Conservation (phyloP, 352 stramenopile genomes). For the Elongisporangium senticosum region DNA sequence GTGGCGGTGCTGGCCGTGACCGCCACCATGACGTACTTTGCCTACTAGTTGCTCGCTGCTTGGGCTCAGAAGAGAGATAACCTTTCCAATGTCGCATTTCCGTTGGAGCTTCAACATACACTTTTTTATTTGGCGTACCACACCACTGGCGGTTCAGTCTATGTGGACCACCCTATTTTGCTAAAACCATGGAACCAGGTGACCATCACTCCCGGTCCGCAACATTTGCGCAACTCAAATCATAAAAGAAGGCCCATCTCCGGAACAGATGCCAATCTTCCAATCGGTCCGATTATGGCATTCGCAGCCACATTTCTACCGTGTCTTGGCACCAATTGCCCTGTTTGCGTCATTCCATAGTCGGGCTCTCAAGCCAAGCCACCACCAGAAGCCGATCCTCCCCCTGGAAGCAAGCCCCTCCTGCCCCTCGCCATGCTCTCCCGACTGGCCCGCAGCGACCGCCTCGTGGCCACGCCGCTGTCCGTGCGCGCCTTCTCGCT, state of each 20-base stretch:
- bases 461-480: slow-evolving; percentile 9
- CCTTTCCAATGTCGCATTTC: neutral
- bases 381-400: slow-evolving; percentile 1
- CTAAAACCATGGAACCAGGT: neutral
- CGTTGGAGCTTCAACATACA: slow-evolving; percentile 9
- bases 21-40: slow-evolving; percentile 19
- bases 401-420: neutral
- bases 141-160: neutral
- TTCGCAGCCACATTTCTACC: neutral
- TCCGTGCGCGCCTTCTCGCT: slow-evolving; percentile 40
- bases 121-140: neutral
- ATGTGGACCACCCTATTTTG: neutral
- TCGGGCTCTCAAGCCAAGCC: slow-evolving; percentile 3
- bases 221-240: neutral
- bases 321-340: neutral
- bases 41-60: slow-evolving; percentile 22
- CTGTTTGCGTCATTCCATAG: slow-evolving; percentile 5
- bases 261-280: neutral
- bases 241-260: neutral
- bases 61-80: slow-evolving; percentile 8
- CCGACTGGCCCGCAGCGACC: slow-evolving; percentile 11
- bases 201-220: neutral
- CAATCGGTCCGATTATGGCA: neutral
- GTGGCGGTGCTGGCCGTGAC: slow-evolving; percentile 18
- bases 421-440: slow-evolving; percentile 18